A percentile compares a stretch with the other conserved stretches of the same genome.
Evolutionary conservation across 2,329 filamentous ascomycete species (phyloP).

Genomic region (Pyrenophora graminea): DNA sequence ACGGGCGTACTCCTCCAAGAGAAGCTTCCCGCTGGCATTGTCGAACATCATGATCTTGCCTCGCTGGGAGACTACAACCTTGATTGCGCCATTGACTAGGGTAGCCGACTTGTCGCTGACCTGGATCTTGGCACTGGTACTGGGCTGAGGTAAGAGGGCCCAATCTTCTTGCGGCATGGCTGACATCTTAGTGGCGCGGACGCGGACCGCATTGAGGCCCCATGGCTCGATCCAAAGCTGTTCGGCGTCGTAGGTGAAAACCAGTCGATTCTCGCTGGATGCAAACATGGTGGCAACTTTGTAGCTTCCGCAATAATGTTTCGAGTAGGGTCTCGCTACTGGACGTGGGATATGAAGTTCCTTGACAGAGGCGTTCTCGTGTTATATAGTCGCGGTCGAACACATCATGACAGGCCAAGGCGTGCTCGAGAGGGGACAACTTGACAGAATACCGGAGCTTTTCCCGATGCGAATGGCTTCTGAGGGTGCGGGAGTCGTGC

Average conservation of each 20-base stretch:
- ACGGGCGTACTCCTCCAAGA: conserved; percentile 60
- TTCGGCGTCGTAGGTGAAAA: conserved; percentile 62
- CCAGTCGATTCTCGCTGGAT: conserved; percentile 42
- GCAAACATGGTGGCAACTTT: conserved; percentile 1
- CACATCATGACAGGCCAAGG: background rate
- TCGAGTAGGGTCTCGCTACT: background rate
- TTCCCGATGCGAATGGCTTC: background rate
- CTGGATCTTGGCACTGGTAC: conserved; percentile 4
- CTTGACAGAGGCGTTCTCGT: background rate
- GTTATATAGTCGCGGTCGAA: background rate
- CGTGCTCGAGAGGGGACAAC: background rate
- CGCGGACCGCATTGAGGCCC: conserved; percentile 54
- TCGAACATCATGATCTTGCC: conserved; percentile 57
- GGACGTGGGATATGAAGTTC: background rate
- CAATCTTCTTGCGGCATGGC: conserved; percentile 34
- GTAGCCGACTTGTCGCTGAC: conserved; percentile 41
- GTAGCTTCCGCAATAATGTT: background rate
- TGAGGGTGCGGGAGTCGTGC: background rate
- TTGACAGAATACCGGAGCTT: background rate
- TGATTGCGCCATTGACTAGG: conserved; percentile 56
- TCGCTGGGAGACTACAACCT: conserved; percentile 51
- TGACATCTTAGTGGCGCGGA: conserved; percentile 52
- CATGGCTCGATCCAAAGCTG: conserved; percentile 56
- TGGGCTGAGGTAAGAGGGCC: conserved; percentile 24
- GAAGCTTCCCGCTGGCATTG: conserved; percentile 47